Base-by-base conservation (phyloP, 2,329 filamentous ascomycete species). In the Xylaria sp. region DNA sequence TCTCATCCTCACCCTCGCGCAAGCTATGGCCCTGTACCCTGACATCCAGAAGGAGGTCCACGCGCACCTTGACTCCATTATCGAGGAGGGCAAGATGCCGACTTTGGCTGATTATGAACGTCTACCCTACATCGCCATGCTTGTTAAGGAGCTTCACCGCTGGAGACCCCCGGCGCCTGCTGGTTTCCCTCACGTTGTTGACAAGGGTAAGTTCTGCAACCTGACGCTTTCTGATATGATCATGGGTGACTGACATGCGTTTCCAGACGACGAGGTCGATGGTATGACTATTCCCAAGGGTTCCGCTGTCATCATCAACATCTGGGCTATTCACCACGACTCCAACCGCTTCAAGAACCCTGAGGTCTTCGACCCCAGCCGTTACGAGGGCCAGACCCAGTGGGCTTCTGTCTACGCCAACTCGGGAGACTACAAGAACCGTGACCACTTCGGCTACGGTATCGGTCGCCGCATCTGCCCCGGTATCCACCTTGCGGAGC, bases 1-100 rank as follows among this genome's bases (percentile, higher is more conserved):
- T 1, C 67, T 73, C 11, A 69, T 76, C 18, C 67, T 73, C 3
- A 67, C 71, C 1, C 73, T 75, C 56, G 70, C 76, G 39, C 70
- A 71, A 48, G 78, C 76, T 9, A 78, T 82, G 72, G 73, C 71
- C 3, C 62, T 78, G 34, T 73, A 73, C 54, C 73, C 71, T 0
- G 62, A 75, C 2, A 72, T 76, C 1, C 73, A 75, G 23, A 65
- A 67, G 30, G 74, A 71, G 52, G 78, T 77, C 1, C 75, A 76
- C 46, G 66, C 65, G 5, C 72, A 79, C 57, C 69, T 79, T 13
- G 75, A 78, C 58, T 49, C 59, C 0, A 70, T 78, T 4, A 63
- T 77, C 7, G 75, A 76, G 0, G 59, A 67, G 1, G 66, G 74
- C 18, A 67, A 76, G 4, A 59, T 70, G 1, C 76, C 76, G 0